Evolutionary conservation across 1,139 yeast genomes (phyloP).

Genomic region (Arxiozyma slooffiae): DNA sequence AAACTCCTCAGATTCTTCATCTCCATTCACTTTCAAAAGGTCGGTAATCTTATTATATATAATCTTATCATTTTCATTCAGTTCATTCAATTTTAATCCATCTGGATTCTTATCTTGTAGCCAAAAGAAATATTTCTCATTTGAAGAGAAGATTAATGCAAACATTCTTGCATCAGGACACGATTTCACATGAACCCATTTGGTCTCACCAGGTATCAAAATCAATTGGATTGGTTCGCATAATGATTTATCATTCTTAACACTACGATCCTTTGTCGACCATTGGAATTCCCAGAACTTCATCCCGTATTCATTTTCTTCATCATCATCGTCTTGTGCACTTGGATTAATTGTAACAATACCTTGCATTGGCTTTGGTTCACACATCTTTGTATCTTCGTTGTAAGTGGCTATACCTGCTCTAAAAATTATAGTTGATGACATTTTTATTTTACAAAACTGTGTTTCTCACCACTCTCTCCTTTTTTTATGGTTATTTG

Average conservation of each 20-base stretch:
- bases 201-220: constrained; percentile 87
- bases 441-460: constrained; percentile 12
- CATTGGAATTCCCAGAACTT: constrained; percentile 51
- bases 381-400: constrained; percentile 58
- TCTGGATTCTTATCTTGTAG: constrained; percentile 72
- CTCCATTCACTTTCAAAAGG: constrained; percentile 39
- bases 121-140: constrained; percentile 84
- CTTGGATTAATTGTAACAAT: constrained; percentile 53
- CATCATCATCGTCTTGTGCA: constrained; percentile 30
- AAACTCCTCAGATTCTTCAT: constrained; percentile 32
- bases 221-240: constrained; percentile 58
- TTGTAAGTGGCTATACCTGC: constrained; percentile 80
- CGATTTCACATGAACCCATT: constrained; percentile 64
- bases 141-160: constrained; percentile 76
- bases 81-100: constrained; percentile 41
- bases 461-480: background rate
- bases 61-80: constrained; percentile 54
- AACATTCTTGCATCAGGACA: constrained; percentile 80
- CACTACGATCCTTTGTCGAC: constrained; percentile 43
- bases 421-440: constrained; percentile 42
- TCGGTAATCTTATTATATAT: constrained; percentile 45
- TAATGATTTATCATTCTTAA: constrained; percentile 22
- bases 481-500: too few relatives aligned
- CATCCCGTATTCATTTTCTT: constrained; percentile 33
- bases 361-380: constrained; percentile 73